Evolutionary conservation across 2,329 filamentous ascomycete species (phyloP), one percentile per base, ranked within the genome.

Genomic region (Ophiocordyceps camponoti-rufipedis): DNA sequence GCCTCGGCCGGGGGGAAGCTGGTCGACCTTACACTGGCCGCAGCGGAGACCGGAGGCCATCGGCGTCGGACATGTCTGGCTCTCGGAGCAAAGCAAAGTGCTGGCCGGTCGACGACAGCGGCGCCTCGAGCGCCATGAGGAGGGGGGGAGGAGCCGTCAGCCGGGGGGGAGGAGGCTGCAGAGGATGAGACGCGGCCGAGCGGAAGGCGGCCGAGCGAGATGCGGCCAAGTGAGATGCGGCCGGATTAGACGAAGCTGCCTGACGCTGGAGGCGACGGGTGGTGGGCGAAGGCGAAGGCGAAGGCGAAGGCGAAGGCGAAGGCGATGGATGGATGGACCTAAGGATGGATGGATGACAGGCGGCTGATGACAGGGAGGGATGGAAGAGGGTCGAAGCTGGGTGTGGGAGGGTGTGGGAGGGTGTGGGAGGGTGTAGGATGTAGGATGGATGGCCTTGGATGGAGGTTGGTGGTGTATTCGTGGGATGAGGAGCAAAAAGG

Each of bases 21-120:
- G n/a, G 33, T 23, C 28, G 41, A 58, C 73, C 51, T 38, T 67
- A 78, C 74, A 73, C 62, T 51, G 66, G 62, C 52, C 70, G 66
- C 54, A 70, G 71, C 41, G 67, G 66, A 45, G 70, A 64, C 45
- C 67, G 64, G 44, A 66, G 56, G 46, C 65, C 60, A 44, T 72
- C 67, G 40, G 69, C 68, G 45, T 75, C 71, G 44, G 74, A 70
- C 64, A 78, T 73, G 43, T 78, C 56, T 50, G 50, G 68, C 50
- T 68, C 65, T 51, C 68, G 68, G 43, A 67, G 48, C 41, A 62
- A 61, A 19, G 54, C 53, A 46, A 62, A 63, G 42, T 60, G 58
- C 43, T 63, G 43, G 74, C 71, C 74, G 48, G 73, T 73, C 49
- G 78, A 81, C 49, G 75, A 73, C 54, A 82, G 59, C 48, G 77